A percentile compares a stretch with the other conserved stretches of the same genome.
Conservation (phyloP, 2,329 filamentous ascomycete species). For the Coniochaeta prunicola region DNA sequence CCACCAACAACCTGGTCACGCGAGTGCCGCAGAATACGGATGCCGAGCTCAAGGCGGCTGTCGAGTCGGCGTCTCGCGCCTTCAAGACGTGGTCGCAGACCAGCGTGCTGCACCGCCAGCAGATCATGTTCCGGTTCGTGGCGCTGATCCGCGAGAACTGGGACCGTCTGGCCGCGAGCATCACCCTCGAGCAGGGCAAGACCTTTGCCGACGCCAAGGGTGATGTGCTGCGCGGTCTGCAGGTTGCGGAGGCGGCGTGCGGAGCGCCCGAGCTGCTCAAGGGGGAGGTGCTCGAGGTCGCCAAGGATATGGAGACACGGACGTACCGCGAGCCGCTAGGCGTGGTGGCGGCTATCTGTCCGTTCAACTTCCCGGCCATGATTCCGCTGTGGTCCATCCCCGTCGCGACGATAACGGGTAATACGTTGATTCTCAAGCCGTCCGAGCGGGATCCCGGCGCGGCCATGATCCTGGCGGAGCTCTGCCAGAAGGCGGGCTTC, state of each 20-base stretch:
- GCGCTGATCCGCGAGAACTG: conserved; percentile 74
- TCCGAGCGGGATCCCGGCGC: conserved; percentile 81
- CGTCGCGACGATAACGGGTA: conserved; percentile 75
- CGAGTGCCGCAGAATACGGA: conserved; percentile 77
- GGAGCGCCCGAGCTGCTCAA: conserved; percentile 75
- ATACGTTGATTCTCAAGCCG: conserved; percentile 79
- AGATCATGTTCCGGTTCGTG: conserved; percentile 85
- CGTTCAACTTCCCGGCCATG: conserved; percentile 90
- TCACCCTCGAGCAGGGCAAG: conserved; percentile 84
- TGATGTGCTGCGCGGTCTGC: conserved; percentile 73
- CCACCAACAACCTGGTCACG: conserved; percentile 79
- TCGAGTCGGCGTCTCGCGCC: conserved; percentile 68
- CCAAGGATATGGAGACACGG: conserved; percentile 85
- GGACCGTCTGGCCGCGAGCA: conserved; percentile 77
- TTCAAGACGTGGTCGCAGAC: conserved; percentile 68
- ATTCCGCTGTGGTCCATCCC: conserved; percentile 89
- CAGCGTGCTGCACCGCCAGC: conserved; percentile 66
- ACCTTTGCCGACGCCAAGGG: conserved; percentile 77
- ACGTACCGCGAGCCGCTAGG: conserved; percentile 77
- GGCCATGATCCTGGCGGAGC: conserved; percentile 77
- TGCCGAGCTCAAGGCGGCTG: conserved; percentile 66
- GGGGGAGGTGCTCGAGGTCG: conserved; percentile 76
- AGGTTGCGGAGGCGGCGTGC: conserved; percentile 79
- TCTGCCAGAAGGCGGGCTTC: conserved; percentile 74
- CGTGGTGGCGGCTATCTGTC: conserved; percentile 77